Evolutionary conservation across 2,329 filamentous ascomycete species (phyloP).

Genomic region (Diaporthe aspalathi): DNA sequence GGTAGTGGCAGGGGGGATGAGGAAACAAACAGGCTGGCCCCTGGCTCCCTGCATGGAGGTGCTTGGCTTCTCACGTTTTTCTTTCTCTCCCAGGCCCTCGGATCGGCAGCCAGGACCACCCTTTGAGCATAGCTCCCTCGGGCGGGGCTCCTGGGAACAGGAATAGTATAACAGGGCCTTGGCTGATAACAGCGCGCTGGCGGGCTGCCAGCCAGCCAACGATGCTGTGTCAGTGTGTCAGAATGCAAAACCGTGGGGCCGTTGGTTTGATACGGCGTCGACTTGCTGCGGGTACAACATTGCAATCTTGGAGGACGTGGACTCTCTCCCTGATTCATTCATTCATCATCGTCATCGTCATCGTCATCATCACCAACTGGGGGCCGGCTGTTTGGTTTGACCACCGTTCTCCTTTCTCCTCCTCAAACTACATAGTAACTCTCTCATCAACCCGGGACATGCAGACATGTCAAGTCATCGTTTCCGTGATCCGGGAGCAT

Average conservation of each 20-base stretch:
- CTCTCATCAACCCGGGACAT: no score
- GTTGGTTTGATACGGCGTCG: neutral
- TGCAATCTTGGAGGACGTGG: constrained; percentile 14
- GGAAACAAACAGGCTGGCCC: neutral
- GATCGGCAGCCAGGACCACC: constrained; percentile 35
- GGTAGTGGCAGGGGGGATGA: neutral
- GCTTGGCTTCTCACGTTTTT: neutral
- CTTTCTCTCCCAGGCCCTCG: neutral
- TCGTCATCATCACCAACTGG: neutral
- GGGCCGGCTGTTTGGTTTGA: neutral
- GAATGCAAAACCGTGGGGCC: constrained; percentile 13
- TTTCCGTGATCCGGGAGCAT: neutral
- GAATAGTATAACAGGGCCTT: neutral
- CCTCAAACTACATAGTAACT: no score
- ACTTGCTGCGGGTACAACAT: constrained; percentile 19
- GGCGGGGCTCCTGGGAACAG: neutral
- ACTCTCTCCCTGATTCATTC: constrained; percentile 8
- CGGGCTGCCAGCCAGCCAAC: constrained; percentile 27
- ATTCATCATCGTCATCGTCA: no score
- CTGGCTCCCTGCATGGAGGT: constrained; percentile 15
- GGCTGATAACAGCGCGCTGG: constrained; percentile 30
- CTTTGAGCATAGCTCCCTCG: constrained; percentile 10
- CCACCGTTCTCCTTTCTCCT: no score
- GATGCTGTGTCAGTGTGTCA: constrained; percentile 13
- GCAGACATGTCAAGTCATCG: neutral